These are phyloP conservation scores for Amphirosellinia nigrospora DNA, from an alignment of 495 filamentous ascomycete species.

Conservation along the genomic window DNA sequence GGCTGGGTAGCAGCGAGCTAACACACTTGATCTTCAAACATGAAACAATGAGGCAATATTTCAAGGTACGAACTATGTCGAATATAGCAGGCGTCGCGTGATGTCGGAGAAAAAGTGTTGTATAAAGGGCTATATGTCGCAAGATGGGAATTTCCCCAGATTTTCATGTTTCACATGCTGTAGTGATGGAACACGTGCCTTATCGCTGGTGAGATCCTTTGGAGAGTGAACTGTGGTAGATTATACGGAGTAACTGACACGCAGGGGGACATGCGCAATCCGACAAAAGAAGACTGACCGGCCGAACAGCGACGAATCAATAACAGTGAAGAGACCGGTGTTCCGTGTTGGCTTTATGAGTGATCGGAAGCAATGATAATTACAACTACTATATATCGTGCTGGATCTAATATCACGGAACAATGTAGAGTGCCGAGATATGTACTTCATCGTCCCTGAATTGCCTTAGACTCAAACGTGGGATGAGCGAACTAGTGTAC, in stretches of 20 bases:
- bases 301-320: not conserved
- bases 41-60: conserved; percentile 16
- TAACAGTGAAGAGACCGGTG: not conserved
- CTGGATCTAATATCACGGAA: not conserved
- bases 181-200: conserved; percentile 3
- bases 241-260: no score
- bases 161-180: conserved; percentile 16
- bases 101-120: not conserved
- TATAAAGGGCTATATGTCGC: not conserved
- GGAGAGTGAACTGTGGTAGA: not conserved
- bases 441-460: not conserved
- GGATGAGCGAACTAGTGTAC: not conserved
- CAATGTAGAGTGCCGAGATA: not conserved
- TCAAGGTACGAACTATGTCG: not conserved
- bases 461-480: not conserved
- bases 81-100: not conserved
- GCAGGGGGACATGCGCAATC: not conserved
- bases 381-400: not conserved
- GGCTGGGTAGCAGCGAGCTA: not conserved
- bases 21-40: conserved; percentile 13
- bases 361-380: not conserved
- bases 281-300: not conserved
- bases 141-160: conserved; percentile 13
- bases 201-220: not conserved
- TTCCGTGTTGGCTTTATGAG: not conserved